Percentiles rank a stretch among this genome's conserved stretches.
These are phyloP conservation scores for Ricinus communis DNA, from an alignment of 345 rosid genomes.

Conservation along the genomic window DNA sequence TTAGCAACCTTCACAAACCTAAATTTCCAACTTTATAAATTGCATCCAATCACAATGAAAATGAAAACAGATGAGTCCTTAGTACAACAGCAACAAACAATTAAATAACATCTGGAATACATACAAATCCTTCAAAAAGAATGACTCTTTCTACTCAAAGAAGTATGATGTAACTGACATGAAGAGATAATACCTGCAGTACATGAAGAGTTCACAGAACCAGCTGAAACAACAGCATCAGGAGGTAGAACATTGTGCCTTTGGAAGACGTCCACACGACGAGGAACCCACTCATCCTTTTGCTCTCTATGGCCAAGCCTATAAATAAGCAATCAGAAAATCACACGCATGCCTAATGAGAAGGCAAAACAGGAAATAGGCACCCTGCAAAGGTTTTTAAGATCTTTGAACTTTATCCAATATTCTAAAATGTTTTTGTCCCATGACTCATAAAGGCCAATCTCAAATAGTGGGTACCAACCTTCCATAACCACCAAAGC, in stretches of 20 bases:
- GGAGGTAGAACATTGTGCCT: slow-evolving; percentile 73
- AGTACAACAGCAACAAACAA: neutral
- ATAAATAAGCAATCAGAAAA: slow-evolving; percentile 23
- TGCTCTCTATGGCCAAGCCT: slow-evolving; percentile 99
- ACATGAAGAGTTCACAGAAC: slow-evolving; percentile 80
- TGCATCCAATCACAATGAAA: neutral
- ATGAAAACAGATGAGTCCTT: neutral
- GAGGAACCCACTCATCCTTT: slow-evolving; percentile 97
- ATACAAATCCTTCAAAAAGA: neutral
- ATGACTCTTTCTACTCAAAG: neutral
- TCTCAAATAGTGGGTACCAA: slow-evolving; percentile 33
- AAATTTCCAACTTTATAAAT: neutral
- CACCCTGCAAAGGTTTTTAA: neutral
- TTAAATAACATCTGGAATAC: neutral
- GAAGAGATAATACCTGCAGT: slow-evolving; percentile 69
- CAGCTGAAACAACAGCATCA: slow-evolving; percentile 80
- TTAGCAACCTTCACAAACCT: neutral
- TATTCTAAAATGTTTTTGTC: slow-evolving; percentile 2
- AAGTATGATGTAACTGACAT: neutral
- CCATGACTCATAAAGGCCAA: slow-evolving; percentile 6
- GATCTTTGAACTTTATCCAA: slow-evolving; percentile 1
- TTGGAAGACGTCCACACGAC: slow-evolving; percentile 80
- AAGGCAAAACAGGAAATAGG: slow-evolving; percentile 7
- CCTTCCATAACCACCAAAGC: slow-evolving; percentile 99
- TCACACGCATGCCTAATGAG: slow-evolving; percentile 10